phyloP scores from a whole-genome alignment of 1,139 yeast species.

The Sugiyamaella novakii region DNA sequence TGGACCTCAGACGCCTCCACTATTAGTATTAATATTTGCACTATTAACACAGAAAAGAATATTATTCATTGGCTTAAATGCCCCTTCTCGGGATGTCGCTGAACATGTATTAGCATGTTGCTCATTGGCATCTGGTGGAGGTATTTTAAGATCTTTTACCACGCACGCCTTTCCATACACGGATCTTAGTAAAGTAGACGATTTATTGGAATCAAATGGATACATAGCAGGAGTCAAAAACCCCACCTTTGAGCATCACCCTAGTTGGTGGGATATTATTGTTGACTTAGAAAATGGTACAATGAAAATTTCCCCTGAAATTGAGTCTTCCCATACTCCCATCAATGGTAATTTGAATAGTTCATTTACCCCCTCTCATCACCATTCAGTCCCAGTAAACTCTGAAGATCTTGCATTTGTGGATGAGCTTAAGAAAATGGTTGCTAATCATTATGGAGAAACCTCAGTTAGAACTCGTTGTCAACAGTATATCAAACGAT shows the following conservation, averaged over 20 bases:
- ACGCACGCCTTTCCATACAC: slow-evolving; percentile 59
- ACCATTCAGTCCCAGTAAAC: slow-evolving; percentile 3
- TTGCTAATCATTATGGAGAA: slow-evolving; percentile 42
- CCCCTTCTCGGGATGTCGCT: slow-evolving; percentile 57
- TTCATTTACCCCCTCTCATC: not conserved
- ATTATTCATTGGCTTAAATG: slow-evolving; percentile 57
- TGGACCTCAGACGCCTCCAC: slow-evolving; percentile 62
- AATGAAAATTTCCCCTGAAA: slow-evolving; percentile 45
- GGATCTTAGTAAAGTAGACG: slow-evolving; percentile 62
- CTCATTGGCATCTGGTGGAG: slow-evolving; percentile 61
- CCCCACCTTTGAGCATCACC: slow-evolving; percentile 62
- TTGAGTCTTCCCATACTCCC: slow-evolving; percentile 27
- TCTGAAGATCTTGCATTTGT: slow-evolving; percentile 39
- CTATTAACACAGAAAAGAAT: slow-evolving; percentile 60
- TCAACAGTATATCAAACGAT: slow-evolving; percentile 38
- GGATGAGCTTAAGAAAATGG: slow-evolving; percentile 39
- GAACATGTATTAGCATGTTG: slow-evolving; percentile 57
- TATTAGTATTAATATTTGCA: slow-evolving; percentile 58
- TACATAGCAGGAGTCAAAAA: slow-evolving; percentile 69
- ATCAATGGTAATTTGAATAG: not conserved
- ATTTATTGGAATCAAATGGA: slow-evolving; percentile 55
- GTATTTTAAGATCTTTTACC: slow-evolving; percentile 55
- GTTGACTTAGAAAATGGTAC: slow-evolving; percentile 55
- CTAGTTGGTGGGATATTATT: slow-evolving; percentile 61
- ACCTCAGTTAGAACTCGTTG: slow-evolving; percentile 40